These are phyloP conservation scores for Monilinia fructigena DNA, from an alignment of 2,329 filamentous ascomycete genomes.

Conservation along the genomic window DNA sequence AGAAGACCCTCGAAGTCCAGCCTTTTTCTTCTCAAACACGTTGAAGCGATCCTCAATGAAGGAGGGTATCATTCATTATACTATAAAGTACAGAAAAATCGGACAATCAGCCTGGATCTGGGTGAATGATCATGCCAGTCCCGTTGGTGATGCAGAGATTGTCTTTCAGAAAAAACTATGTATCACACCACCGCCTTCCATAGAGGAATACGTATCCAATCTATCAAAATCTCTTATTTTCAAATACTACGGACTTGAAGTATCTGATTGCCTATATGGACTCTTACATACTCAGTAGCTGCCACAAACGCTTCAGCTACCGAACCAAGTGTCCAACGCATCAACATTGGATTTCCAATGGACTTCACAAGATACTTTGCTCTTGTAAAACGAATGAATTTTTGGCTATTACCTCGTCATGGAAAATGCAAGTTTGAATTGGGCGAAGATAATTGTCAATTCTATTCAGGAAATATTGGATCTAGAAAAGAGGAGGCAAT, in stretches of 20 bases:
- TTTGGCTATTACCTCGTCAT: conserved; percentile 17
- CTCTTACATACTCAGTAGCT: neutral
- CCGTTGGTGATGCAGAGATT: conserved; percentile 8
- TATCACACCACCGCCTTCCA: neutral
- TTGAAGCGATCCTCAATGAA: neutral
- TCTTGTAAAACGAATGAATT: conserved; percentile 11
- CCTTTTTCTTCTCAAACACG: conserved; percentile 6
- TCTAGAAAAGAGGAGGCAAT: conserved; percentile 22
- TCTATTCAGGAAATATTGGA: neutral
- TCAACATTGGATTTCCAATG: neutral
- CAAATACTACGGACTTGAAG: neutral
- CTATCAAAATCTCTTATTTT: neutral
- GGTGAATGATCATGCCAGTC: conserved; percentile 6
- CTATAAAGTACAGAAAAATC: neutral
- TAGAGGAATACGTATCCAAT: neutral
- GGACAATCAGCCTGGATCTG: conserved; percentile 8
- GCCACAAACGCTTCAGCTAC: neutral
- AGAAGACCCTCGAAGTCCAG: neutral
- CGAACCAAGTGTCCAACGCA: neutral
- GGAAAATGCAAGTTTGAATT: neutral
- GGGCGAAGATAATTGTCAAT: conserved; percentile 5
- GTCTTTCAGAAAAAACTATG: neutral
- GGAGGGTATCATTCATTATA: neutral
- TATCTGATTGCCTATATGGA: neutral
- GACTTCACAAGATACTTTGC: conserved; percentile 10